Evolutionary conservation across 768 basidiomycete species (phyloP).

Genomic region (Amanita thiersii): DNA sequence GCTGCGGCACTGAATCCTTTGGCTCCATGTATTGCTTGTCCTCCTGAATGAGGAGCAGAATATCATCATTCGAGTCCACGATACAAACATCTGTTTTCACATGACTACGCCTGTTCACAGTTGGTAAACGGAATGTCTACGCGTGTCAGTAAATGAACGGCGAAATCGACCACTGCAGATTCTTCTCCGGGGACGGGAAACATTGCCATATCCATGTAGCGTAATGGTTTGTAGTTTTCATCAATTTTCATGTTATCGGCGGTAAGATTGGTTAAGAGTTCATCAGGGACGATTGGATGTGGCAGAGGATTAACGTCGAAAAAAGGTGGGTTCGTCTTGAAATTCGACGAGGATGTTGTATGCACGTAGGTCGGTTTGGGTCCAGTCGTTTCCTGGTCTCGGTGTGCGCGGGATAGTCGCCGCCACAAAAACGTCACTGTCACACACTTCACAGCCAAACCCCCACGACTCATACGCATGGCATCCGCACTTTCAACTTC

Average conservation of each 20-base stretch:
- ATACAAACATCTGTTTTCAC: slow-evolving; percentile 21
- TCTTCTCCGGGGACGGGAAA: slow-evolving; percentile 7
- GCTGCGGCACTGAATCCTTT: slow-evolving; percentile 10
- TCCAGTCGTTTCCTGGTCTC: slow-evolving; percentile 22
- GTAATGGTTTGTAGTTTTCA: slow-evolving; percentile 7
- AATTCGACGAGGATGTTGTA: slow-evolving; percentile 11
- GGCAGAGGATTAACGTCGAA: slow-evolving; percentile 12
- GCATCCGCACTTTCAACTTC: neutral
- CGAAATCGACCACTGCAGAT: slow-evolving; percentile 20
- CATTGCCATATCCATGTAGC: slow-evolving; percentile 15
- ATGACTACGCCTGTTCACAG: slow-evolving; percentile 12
- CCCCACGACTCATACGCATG: neutral
- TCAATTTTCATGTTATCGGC: slow-evolving; percentile 1
- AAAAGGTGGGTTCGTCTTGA: slow-evolving; percentile 14
- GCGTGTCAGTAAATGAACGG: slow-evolving; percentile 13
- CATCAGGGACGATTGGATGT: slow-evolving; percentile 4
- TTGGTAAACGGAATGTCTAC: slow-evolving; percentile 14
- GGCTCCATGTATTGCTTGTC: slow-evolving; percentile 11
- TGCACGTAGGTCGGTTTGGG: slow-evolving; percentile 2
- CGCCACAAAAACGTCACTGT: too few species aligned
- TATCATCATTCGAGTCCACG: slow-evolving; percentile 8
- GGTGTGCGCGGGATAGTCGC: too few species aligned
- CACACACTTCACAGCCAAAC: too few species aligned
- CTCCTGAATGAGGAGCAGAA: slow-evolving; percentile 14
- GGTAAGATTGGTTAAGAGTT: neutral